These are phyloP conservation scores for Cynara cardunculus DNA, from an alignment of 129 eudicot genomes.

Conservation along the genomic window DNA sequence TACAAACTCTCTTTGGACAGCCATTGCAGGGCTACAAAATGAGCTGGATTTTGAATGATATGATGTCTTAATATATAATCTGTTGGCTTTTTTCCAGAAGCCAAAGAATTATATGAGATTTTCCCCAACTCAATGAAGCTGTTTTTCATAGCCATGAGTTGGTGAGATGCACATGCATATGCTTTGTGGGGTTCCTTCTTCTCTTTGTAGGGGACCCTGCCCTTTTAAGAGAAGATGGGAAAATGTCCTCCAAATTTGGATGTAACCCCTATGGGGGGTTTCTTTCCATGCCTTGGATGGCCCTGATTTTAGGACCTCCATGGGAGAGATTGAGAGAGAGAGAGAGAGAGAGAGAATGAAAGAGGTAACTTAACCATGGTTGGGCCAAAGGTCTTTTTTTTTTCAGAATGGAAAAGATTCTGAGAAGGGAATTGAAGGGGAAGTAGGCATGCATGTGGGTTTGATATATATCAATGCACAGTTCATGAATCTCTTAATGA, in stretches of 20 bases:
- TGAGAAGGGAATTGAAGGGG: slow-evolving; percentile 17
- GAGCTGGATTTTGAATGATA: slow-evolving; percentile 17
- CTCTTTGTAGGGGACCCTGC: slow-evolving; percentile 71
- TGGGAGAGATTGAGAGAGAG: slow-evolving; percentile 17
- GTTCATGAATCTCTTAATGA: slow-evolving; percentile 60
- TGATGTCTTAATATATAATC: slow-evolving; percentile 9
- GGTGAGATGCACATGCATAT: slow-evolving; percentile 77
- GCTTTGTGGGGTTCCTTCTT: slow-evolving; percentile 39
- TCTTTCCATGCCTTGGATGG: slow-evolving; percentile 35
- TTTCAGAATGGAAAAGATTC: slow-evolving; percentile 26
- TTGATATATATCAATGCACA: slow-evolving; percentile 15
- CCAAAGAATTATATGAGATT: slow-evolving; percentile 12
- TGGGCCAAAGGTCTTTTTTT: slow-evolving; percentile 67
- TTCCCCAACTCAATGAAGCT: slow-evolving; percentile 37
- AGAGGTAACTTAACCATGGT: slow-evolving; percentile 80
- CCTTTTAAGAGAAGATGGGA: slow-evolving; percentile 37
- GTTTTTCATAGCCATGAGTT: slow-evolving; percentile 33
- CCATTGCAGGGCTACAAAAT: slow-evolving; percentile 32
- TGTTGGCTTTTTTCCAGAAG: slow-evolving; percentile 11
- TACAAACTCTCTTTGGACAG: slow-evolving; percentile 36
- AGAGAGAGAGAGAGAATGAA: slow-evolving; percentile 19
- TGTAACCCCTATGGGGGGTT: slow-evolving; percentile 81
- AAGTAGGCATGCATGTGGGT: slow-evolving; percentile 9
- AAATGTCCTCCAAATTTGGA: slow-evolving; percentile 40
- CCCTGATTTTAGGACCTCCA: slow-evolving; percentile 40